Conservation (phyloP, 2,329 filamentous ascomycete genomes). For the Trichoderma arundinaceum region DNA sequence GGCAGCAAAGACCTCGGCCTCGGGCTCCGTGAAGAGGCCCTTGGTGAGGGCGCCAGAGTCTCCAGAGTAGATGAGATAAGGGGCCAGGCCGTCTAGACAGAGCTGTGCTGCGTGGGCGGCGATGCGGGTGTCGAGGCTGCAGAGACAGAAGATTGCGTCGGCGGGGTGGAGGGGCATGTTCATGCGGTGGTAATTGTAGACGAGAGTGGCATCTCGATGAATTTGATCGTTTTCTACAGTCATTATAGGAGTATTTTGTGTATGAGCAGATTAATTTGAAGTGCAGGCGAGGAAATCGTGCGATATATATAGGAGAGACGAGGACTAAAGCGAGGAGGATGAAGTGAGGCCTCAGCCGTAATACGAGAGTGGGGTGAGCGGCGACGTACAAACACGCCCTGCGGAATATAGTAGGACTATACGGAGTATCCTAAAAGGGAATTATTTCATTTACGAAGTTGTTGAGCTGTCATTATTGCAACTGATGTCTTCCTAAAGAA, state of each 20-base stretch:
- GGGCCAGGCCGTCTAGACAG: constrained; percentile 48
- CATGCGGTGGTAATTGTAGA: constrained; percentile 55
- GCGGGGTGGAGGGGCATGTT: constrained; percentile 44
- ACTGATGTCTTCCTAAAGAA: not conserved
- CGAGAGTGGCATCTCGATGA: constrained; percentile 43
- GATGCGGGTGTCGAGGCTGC: constrained; percentile 54
- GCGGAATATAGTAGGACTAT: not conserved
- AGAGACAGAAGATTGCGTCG: constrained; percentile 54
- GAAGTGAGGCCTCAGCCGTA: constrained; percentile 13
- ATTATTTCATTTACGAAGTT: not conserved
- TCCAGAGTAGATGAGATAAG: constrained; percentile 53
- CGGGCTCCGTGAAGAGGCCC: constrained; percentile 47
- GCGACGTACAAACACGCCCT: not conserved
- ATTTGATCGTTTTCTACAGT: constrained; percentile 1
- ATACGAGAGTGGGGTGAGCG: constrained; percentile 18
- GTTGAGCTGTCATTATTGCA: not conserved
- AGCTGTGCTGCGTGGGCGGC: constrained; percentile 51
- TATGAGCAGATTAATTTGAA: not conserved
- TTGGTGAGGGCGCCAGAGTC: constrained; percentile 50
- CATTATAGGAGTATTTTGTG: not conserved
- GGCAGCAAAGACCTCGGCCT: constrained; percentile 51
- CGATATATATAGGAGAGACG: not conserved
- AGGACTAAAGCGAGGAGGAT: not conserved
- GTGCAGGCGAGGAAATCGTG: not conserved
- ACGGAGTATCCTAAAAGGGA: constrained; percentile 4